Evolutionary conservation across 164 flowering plant species (phyloP).

Genomic region (Annona squamosa): DNA sequence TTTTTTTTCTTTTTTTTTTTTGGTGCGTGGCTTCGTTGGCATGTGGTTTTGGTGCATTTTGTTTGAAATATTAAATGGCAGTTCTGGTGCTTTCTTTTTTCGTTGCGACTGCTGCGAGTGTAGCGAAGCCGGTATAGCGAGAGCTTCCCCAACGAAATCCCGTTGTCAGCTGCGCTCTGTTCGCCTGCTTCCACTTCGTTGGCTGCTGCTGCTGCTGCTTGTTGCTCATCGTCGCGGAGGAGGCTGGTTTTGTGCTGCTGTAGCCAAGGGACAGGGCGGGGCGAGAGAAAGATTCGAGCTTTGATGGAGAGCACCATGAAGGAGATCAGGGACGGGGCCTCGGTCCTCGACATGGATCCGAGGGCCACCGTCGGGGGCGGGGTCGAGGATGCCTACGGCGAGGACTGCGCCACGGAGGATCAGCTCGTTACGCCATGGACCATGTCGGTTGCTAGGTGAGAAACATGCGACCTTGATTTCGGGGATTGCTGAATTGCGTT

Average conservation of each 20-base stretch:
- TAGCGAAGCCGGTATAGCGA: slow-evolving; percentile 19
- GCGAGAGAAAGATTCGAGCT: slow-evolving; percentile 19
- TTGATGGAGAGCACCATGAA: slow-evolving; percentile 26
- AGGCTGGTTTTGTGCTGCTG: slow-evolving; percentile 13
- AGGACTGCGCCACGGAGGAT: slow-evolving; percentile 67
- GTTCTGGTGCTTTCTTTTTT: not conserved
- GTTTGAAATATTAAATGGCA: not conserved
- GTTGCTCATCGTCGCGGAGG: slow-evolving; percentile 20
- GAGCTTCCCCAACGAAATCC: slow-evolving; percentile 1
- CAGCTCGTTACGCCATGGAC: slow-evolving; percentile 76
- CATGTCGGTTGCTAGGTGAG: slow-evolving; percentile 61
- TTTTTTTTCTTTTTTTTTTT: not conserved
- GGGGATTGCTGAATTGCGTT: too few species aligned
- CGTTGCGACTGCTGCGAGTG: not conserved
- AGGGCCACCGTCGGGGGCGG: slow-evolving; percentile 59
- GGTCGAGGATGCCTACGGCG: slow-evolving; percentile 62
- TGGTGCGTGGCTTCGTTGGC: not conserved
- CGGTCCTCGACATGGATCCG: slow-evolving; percentile 34
- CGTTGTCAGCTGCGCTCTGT: slow-evolving; percentile 6
- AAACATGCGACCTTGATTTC: slow-evolving; percentile 5
- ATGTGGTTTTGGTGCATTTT: not conserved
- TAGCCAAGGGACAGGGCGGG: slow-evolving; percentile 11
- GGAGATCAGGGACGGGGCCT: slow-evolving; percentile 23
- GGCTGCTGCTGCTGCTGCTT: slow-evolving; percentile 8
- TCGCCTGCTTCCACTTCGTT: not conserved